Conservation (phyloP, 768 basidiomycete species). For the Trametes cingulata region DNA sequence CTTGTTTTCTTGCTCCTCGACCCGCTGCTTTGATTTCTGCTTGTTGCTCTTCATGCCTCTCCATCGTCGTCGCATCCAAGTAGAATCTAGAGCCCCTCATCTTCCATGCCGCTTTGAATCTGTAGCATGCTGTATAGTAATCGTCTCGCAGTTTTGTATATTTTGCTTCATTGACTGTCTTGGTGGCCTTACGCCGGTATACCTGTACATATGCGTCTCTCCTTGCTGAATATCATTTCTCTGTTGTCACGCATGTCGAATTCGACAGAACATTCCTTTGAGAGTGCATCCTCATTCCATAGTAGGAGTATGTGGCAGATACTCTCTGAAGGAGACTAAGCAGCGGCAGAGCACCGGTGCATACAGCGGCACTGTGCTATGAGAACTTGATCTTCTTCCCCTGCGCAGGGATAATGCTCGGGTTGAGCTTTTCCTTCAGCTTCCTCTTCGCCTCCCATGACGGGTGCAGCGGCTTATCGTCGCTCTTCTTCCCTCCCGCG, state of each 20-base stretch:
- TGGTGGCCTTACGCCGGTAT: neutral
- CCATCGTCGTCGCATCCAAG: neutral
- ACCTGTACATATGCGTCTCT: neutral
- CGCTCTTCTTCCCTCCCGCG: conserved; percentile 15
- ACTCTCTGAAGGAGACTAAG: no score
- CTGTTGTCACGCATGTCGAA: no score
- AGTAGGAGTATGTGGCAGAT: no score
- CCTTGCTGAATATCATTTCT: neutral
- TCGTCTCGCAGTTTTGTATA: neutral
- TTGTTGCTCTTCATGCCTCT: neutral
- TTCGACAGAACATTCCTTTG: no score
- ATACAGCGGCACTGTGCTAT: neutral
- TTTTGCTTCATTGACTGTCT: neutral
- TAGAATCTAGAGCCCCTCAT: neutral
- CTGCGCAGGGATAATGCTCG: conserved; percentile 62
- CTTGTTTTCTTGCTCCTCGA: neutral
- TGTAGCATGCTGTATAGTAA: conserved; percentile 14
- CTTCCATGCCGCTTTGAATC: neutral
- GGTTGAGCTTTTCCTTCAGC: conserved; percentile 67
- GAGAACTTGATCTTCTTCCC: conserved; percentile 83
- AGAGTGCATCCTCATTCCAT: no score
- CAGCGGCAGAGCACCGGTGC: no score
- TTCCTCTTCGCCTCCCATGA: conserved; percentile 95
- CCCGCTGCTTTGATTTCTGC: neutral
- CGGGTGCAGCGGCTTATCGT: conserved; percentile 70